Evolutionary conservation across 2,329 filamentous ascomycete species (phyloP).

Genomic region (Knufia fluminis): DNA sequence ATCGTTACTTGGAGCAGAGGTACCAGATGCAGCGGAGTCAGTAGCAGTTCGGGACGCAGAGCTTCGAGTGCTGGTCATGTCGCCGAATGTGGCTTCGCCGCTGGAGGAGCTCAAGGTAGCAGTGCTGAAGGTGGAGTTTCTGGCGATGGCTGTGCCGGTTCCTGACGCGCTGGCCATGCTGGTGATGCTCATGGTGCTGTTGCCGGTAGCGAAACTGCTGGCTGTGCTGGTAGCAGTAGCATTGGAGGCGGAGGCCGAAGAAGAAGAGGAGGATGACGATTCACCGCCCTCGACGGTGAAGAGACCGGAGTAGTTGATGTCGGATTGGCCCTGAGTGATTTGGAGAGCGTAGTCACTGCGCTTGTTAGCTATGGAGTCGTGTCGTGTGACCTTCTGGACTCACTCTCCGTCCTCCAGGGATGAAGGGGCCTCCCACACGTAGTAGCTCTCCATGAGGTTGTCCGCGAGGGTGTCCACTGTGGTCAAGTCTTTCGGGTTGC

Average conservation of each 20-base stretch:
- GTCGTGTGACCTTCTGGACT: constrained; percentile 16
- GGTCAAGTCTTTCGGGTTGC: constrained; percentile 40
- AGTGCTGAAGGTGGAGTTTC: constrained; percentile 31
- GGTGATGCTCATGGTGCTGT: constrained; percentile 14
- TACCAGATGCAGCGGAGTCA: constrained; percentile 12
- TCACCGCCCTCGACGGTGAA: constrained; percentile 39
- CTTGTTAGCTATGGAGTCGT: constrained; percentile 12
- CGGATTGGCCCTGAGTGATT: constrained; percentile 42
- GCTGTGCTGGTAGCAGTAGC: constrained; percentile 15
- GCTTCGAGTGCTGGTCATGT: constrained; percentile 4
- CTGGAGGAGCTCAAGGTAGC: constrained; percentile 15
- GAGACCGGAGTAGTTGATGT: constrained; percentile 48
- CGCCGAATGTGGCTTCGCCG: constrained; percentile 13
- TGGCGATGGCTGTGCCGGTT: constrained; percentile 53
- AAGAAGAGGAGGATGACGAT: no score
- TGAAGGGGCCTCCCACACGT: constrained; percentile 15
- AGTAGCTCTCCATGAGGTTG: constrained; percentile 13
- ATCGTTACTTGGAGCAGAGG: constrained; percentile 16
- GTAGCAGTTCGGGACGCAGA: constrained; percentile 15
- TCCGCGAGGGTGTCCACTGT: constrained; percentile 40
- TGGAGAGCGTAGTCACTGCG: constrained; percentile 50
- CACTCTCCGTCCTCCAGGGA: constrained; percentile 29
- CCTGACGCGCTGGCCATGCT: constrained; percentile 28
- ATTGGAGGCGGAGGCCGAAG: constrained; percentile 12
- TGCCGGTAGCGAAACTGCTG: constrained; percentile 9